Percentiles rank a stretch among this genome's conserved stretches.
Conservation (phyloP, 768 basidiomycete species). For the Sutorius australiensis region DNA sequence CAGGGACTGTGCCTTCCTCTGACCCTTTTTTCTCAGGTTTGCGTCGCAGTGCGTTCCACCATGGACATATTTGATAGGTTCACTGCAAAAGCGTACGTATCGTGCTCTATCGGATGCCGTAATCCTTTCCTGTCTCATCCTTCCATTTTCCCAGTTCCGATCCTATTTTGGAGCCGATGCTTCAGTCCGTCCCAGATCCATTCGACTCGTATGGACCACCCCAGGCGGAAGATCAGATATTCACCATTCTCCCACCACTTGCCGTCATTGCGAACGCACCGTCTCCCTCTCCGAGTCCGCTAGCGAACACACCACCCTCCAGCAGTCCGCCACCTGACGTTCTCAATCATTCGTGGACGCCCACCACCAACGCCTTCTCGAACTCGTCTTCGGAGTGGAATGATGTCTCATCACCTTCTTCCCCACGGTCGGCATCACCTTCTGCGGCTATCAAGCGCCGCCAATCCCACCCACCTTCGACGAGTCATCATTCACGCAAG, state of each 20-base stretch:
- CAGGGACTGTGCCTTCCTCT: slow-evolving; percentile 3
- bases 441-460: slow-evolving; percentile 40
- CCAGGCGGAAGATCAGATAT: slow-evolving; percentile 86
- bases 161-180: slow-evolving; percentile 85
- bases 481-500: slow-evolving; percentile 44
- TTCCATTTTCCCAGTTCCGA: slow-evolving; percentile 55
- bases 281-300: slow-evolving; percentile 61
- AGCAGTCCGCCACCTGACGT: slow-evolving; percentile 35
- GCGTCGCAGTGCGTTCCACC: slow-evolving; percentile 80
- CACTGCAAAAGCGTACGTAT: slow-evolving; percentile 76
- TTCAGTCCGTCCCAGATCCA: slow-evolving; percentile 86
- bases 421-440: slow-evolving; percentile 53
- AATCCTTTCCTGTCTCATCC: slow-evolving; percentile 7
- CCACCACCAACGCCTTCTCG: slow-evolving; percentile 45
- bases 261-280: slow-evolving; percentile 64
- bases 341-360: slow-evolving; percentile 48
- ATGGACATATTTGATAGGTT: slow-evolving; percentile 91
- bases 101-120: slow-evolving; percentile 3
- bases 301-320: slow-evolving; percentile 41
- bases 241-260: slow-evolving; percentile 86
- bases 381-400: slow-evolving; percentile 58
- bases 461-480: slow-evolving; percentile 48
- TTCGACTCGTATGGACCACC: slow-evolving; percentile 90
- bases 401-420: slow-evolving; percentile 35
- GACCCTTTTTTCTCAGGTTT: slow-evolving; percentile 46